Percentiles rank a stretch among this genome's conserved stretches.
Evolutionary conservation across 129 eudicot species (phyloP).

Genomic region (Flaveria brownii): DNA sequence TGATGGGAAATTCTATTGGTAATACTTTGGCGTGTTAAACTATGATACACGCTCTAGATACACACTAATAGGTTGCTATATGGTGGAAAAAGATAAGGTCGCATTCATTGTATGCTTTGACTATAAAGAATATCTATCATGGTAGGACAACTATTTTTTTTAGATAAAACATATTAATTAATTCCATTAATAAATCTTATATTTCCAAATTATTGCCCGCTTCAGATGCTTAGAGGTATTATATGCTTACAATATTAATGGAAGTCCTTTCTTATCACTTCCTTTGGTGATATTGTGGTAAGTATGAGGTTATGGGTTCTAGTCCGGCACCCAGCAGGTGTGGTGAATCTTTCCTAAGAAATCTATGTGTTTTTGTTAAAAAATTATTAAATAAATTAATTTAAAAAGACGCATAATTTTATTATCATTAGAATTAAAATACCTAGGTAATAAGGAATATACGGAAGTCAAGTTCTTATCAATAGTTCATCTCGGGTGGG

Average conservation of each 20-base stretch:
- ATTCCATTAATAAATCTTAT: neutral
- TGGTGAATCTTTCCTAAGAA: no score
- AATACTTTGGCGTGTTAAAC: no score
- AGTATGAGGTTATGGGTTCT: no score
- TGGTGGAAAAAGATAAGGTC: neutral
- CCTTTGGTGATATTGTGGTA: no score
- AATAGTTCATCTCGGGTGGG: neutral
- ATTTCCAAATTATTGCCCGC: neutral
- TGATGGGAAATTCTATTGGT: no score
- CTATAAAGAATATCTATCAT: neutral
- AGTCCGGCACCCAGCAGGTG: no score
- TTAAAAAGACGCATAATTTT: no score
- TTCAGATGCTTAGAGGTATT: neutral
- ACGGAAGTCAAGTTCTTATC: conserved; percentile 28
- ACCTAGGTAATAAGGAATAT: conserved; percentile 25
- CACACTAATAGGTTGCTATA: neutral
- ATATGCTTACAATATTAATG: no score
- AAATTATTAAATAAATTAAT: no score
- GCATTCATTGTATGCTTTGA: neutral
- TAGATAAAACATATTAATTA: no score
- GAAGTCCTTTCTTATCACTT: neutral
- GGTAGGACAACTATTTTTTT: neutral
- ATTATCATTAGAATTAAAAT: no score
- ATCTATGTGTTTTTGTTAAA: no score
- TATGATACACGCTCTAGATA: neutral